phyloP scores from a whole-genome alignment of 2,329 filamentous ascomycete genomes.

The Microcyclosporella mali region DNA sequence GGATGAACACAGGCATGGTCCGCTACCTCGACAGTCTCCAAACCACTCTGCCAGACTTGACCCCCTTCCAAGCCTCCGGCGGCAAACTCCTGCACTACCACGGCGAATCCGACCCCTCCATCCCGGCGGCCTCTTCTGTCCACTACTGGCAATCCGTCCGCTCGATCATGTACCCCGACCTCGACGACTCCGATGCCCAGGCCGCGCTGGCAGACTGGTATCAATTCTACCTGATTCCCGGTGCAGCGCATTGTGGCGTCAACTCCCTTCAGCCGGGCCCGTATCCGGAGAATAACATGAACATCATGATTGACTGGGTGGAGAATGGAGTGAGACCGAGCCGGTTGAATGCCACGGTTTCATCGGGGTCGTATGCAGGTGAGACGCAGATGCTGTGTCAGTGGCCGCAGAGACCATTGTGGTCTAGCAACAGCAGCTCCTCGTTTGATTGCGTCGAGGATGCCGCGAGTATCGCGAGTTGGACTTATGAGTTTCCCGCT shows the following conservation, averaged over 20 bases:
- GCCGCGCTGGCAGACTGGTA: slow-evolving; percentile 47
- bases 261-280: slow-evolving; percentile 38
- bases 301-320: slow-evolving; percentile 48
- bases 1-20: slow-evolving; percentile 47
- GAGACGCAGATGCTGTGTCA: slow-evolving; percentile 37
- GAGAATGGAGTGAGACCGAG: slow-evolving; percentile 43
- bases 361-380: slow-evolving; percentile 24
- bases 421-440: slow-evolving; percentile 31
- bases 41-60: slow-evolving; percentile 51
- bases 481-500: slow-evolving; percentile 17
- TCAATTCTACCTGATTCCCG: slow-evolving; percentile 49
- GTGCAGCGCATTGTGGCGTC: slow-evolving; percentile 47
- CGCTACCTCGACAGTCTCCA: slow-evolving; percentile 48
- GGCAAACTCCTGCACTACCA: slow-evolving; percentile 55
- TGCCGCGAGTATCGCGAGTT: slow-evolving; percentile 22
- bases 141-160: slow-evolving; percentile 53
- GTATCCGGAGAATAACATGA: slow-evolving; percentile 43
- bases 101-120: slow-evolving; percentile 49
- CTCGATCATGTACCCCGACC: slow-evolving; percentile 44
- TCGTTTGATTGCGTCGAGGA: slow-evolving; percentile 36
- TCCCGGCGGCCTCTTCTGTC: slow-evolving; percentile 50
- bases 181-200: slow-evolving; percentile 34
- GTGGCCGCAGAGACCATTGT: slow-evolving; percentile 42
- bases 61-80: slow-evolving; percentile 44
- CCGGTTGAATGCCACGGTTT: slow-evolving; percentile 39